Conservation (phyloP, 2,329 filamentous ascomycete species). For the Epichloe hybrida region DNA sequence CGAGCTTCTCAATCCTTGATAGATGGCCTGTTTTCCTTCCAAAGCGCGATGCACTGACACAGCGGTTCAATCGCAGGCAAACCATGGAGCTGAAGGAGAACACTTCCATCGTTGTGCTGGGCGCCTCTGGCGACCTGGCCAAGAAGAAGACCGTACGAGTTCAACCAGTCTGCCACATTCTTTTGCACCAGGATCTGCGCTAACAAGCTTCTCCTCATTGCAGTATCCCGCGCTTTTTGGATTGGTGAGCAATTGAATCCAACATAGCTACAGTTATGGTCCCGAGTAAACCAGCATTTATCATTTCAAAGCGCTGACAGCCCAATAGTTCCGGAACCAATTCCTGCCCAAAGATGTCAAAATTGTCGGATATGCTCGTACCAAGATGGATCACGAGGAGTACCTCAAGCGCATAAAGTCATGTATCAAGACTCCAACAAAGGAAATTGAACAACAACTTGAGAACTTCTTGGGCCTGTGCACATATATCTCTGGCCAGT, state of each 20-base stretch:
- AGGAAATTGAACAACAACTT: constrained; percentile 91
- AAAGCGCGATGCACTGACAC: constrained; percentile 5
- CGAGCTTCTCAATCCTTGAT: background rate
- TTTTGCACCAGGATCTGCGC: constrained; percentile 3
- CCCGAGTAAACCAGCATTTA: background rate
- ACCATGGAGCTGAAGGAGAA: constrained; percentile 95
- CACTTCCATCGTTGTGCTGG: constrained; percentile 91
- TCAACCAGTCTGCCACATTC: constrained; percentile 1
- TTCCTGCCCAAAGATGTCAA: constrained; percentile 94
- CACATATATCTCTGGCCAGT: constrained; percentile 92
- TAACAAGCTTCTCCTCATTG: constrained; percentile 10
- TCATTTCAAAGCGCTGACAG: background rate
- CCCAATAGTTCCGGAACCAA: constrained; percentile 83
- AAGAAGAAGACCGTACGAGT: constrained; percentile 94
- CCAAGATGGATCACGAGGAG: constrained; percentile 97
- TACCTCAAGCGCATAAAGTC: constrained; percentile 90
- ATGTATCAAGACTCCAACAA: constrained; percentile 97
- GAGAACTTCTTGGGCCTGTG: constrained; percentile 79
- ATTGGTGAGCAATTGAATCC: constrained; percentile 50
- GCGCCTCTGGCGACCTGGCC: constrained; percentile 90
- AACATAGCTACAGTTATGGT: background rate
- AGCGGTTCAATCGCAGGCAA: constrained; percentile 30
- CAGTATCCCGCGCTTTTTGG: constrained; percentile 96
- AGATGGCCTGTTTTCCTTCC: background rate
- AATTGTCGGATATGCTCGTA: constrained; percentile 97